Percentiles rank a stretch among this genome's conserved stretches.
phyloP scores from a whole-genome alignment of 495 filamentous ascomycete genomes.

The Podospora tetraspora region DNA sequence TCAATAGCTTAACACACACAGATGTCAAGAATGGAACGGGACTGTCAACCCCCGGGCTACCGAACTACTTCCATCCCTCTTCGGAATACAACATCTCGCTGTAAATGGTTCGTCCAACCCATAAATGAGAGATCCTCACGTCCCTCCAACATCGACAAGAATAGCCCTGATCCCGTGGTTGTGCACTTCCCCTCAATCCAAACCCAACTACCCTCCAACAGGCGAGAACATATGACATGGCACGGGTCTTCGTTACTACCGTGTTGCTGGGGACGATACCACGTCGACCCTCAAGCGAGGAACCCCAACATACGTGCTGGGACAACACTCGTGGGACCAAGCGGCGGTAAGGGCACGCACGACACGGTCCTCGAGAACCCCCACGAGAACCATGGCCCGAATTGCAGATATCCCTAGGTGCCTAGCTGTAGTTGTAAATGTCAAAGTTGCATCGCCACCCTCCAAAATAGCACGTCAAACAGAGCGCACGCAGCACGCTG shows the following conservation, averaged over 20 bases:
- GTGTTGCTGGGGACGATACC: not conserved
- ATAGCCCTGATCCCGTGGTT: not conserved
- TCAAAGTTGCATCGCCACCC: not conserved
- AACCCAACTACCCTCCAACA: not conserved
- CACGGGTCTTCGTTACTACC: not conserved
- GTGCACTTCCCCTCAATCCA: not conserved
- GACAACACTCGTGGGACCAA: not conserved
- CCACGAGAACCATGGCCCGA: no score
- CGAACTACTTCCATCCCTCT: no score
- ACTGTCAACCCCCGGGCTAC: not conserved
- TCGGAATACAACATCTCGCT: no score
- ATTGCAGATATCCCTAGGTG: not conserved
- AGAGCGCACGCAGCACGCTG: not conserved
- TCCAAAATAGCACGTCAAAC: not conserved
- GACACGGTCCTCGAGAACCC: not conserved
- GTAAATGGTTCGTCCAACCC: no score
- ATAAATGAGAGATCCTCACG: not conserved
- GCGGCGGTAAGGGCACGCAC: not conserved
- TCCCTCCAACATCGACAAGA: not conserved
- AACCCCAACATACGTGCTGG: no score
- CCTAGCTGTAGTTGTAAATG: not conserved
- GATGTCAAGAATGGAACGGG: not conserved
- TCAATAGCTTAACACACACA: not conserved
- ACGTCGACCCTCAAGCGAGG: not conserved
- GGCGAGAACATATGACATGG: not conserved